A percentile compares a stretch with the other conserved stretches of the same genome.
phyloP scores from a whole-genome alignment of 768 basidiomycete genomes.

The Boletellus emodensis region DNA sequence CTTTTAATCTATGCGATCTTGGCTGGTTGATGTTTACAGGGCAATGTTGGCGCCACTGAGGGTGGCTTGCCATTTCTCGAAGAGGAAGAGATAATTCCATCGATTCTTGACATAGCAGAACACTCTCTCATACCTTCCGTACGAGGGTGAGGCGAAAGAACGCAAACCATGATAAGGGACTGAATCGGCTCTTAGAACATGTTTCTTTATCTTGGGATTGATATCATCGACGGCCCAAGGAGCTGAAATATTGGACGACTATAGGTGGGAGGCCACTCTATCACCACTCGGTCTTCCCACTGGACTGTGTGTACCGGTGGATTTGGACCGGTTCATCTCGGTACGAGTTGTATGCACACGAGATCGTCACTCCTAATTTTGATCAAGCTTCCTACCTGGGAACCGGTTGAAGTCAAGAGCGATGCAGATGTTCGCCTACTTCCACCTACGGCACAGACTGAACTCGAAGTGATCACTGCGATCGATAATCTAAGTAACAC shows the following conservation, averaged over 20 bases:
- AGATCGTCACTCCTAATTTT: slow-evolving; percentile 4
- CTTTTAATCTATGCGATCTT: background rate
- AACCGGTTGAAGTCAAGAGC: slow-evolving; percentile 30
- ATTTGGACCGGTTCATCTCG: slow-evolving; percentile 73
- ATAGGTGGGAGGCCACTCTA: slow-evolving; percentile 87
- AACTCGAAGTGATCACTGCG: slow-evolving; percentile 81
- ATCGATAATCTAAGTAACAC: slow-evolving; percentile 94
- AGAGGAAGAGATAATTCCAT: slow-evolving; percentile 90
- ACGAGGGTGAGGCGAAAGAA: slow-evolving; percentile 68
- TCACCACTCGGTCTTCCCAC: slow-evolving; percentile 84
- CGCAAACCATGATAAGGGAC: background rate
- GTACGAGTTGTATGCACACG: slow-evolving; percentile 42
- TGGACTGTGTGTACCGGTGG: slow-evolving; percentile 86
- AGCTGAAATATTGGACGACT: slow-evolving; percentile 89
- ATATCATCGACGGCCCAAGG: slow-evolving; percentile 91
- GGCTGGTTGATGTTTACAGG: slow-evolving; percentile 44
- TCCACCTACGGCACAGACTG: slow-evolving; percentile 63
- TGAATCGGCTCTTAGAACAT: slow-evolving; percentile 59
- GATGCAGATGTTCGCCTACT: slow-evolving; percentile 47
- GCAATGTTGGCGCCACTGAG: slow-evolving; percentile 87
- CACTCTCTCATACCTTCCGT: slow-evolving; percentile 87
- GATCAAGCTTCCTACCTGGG: slow-evolving; percentile 71
- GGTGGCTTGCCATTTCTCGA: slow-evolving; percentile 94
- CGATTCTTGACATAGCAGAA: slow-evolving; percentile 87
- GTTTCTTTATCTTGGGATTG: slow-evolving; percentile 92